Percentiles rank a stretch among this genome's conserved stretches.
phyloP scores from a whole-genome alignment of 2,329 filamentous ascomycete species.

The Proliferodiscus dingleyae region DNA sequence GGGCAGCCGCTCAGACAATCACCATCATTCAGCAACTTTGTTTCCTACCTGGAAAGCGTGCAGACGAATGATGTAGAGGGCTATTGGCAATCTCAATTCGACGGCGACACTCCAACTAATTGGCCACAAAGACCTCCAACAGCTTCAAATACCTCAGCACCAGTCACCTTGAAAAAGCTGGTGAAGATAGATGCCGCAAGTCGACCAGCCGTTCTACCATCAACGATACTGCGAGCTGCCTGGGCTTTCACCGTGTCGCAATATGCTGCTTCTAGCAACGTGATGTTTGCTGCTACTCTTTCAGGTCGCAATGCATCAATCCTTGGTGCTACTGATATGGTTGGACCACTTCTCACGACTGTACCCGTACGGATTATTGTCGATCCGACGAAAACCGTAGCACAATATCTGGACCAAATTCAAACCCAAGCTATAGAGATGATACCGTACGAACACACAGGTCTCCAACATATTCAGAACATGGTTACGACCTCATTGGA shows the following conservation, averaged over 20 bases:
- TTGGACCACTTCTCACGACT: background rate
- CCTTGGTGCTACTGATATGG: background rate
- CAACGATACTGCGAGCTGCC: background rate
- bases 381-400: background rate
- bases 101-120: too few relatives aligned
- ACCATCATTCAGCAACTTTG: too few relatives aligned
- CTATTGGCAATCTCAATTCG: too few relatives aligned
- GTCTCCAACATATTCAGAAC: background rate
- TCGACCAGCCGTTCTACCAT: background rate
- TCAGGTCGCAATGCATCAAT: background rate
- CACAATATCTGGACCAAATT: background rate
- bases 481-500: too few relatives aligned
- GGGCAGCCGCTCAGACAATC: too few relatives aligned
- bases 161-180: too few relatives aligned
- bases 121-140: too few relatives aligned
- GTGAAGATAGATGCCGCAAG: too few relatives aligned
- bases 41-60: too few relatives aligned
- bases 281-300: background rate
- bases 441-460: background rate
- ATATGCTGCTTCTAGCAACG: background rate
- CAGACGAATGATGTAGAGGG: too few relatives aligned
- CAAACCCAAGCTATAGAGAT: background rate
- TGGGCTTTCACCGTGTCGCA: background rate
- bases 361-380: background rate
- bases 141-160: too few relatives aligned